Conservation (phyloP, 2,329 filamentous ascomycete genomes). For the Aspergillus candidus region DNA sequence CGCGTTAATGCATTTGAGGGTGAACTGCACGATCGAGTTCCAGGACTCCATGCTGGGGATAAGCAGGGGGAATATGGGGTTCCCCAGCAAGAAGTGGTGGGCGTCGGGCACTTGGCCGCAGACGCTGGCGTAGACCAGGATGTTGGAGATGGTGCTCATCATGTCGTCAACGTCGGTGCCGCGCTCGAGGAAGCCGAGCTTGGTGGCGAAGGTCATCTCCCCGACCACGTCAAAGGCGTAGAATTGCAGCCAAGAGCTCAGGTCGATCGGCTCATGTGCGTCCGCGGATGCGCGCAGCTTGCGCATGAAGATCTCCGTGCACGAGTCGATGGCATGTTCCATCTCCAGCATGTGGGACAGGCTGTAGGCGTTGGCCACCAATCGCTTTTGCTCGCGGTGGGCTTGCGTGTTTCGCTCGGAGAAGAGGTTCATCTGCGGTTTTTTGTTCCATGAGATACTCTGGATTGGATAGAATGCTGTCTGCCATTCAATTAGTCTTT, state of each 20-base stretch:
- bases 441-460: constrained; percentile 16
- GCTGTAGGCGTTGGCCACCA: constrained; percentile 23
- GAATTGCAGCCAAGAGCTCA: constrained; percentile 61
- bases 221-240: constrained; percentile 79
- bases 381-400: constrained; percentile 16
- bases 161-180: constrained; percentile 72
- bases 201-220: constrained; percentile 68
- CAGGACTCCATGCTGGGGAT: too few species aligned
- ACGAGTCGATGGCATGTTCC: constrained; percentile 22
- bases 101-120: background rate
- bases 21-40: too few species aligned
- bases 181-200: constrained; percentile 68
- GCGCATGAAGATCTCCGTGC: constrained; percentile 14
- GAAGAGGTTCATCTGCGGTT: constrained; percentile 19
- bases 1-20: too few species aligned
- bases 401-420: constrained; percentile 15
- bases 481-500: background rate
- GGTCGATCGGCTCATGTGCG: constrained; percentile 2
- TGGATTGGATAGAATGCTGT: constrained; percentile 18
- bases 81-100: constrained; percentile 53
- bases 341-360: constrained; percentile 23
- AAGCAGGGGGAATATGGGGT: constrained; percentile 26
- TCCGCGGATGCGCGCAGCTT: constrained; percentile 6
- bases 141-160: constrained; percentile 50
- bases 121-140: constrained; percentile 1